A percentile compares a stretch with the other conserved stretches of the same genome.
These are phyloP conservation scores for Eurotiales sp. DNA, from an alignment of 2,329 filamentous ascomycete genomes.

Conservation along the genomic window DNA sequence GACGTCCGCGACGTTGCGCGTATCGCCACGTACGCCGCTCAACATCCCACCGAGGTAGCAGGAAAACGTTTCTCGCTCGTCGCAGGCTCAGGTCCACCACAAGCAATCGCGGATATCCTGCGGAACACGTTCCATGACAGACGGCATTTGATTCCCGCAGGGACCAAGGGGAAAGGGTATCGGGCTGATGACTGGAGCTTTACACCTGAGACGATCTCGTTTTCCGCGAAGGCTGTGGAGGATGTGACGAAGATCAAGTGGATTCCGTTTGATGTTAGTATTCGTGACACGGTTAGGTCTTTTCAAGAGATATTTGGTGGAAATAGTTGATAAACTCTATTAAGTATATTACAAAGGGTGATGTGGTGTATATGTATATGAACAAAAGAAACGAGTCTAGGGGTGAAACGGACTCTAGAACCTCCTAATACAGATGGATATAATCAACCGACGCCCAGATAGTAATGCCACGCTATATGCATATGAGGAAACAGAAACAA, in stretches of 20 bases:
- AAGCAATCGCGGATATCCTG: slow-evolving; percentile 22
- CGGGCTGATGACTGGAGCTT: background rate
- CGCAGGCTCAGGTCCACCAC: slow-evolving; percentile 22
- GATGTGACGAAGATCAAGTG: slow-evolving; percentile 20
- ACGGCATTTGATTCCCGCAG: background rate
- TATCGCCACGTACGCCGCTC: slow-evolving; percentile 20
- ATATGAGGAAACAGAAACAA: too few species aligned
- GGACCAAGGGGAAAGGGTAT: slow-evolving; percentile 11
- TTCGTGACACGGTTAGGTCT: slow-evolving; percentile 20
- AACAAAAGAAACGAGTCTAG: too few species aligned
- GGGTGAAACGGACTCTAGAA: too few species aligned
- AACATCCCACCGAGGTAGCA: slow-evolving; percentile 18
- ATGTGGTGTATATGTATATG: too few species aligned
- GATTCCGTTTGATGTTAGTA: slow-evolving; percentile 18
- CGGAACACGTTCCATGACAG: slow-evolving; percentile 13
- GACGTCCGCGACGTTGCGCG: slow-evolving; percentile 23
- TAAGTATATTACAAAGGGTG: too few species aligned
- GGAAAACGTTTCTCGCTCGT: slow-evolving; percentile 19
- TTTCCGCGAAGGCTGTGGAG: slow-evolving; percentile 17
- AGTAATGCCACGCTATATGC: too few species aligned
- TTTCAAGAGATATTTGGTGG: slow-evolving; percentile 11
- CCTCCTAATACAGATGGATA: too few species aligned
- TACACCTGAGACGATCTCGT: background rate
- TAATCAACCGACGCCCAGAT: too few species aligned
- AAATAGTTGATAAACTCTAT: too few species aligned